Conservation (phyloP, 202 grass and related monocot genomes). For the Zoysia matrella region DNA sequence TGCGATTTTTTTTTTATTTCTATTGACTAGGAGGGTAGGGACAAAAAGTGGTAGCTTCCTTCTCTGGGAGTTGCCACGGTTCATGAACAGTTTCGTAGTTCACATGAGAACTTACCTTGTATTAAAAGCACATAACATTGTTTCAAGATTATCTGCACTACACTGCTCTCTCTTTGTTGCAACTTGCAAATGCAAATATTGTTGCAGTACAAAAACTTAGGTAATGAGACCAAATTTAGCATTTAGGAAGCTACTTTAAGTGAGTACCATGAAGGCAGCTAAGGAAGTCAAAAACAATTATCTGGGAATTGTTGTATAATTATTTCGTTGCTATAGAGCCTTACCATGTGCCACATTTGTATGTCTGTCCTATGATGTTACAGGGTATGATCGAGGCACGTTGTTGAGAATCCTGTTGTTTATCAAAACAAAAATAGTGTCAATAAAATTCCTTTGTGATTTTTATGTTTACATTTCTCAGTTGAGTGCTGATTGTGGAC, state of each 20-base stretch:
- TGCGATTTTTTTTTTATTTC: not conserved
- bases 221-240: constrained; percentile 4
- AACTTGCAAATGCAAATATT: constrained; percentile 4
- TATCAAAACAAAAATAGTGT: no score
- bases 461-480: not conserved
- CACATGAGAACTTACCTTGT: no score
- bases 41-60: not conserved
- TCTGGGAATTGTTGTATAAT: not conserved
- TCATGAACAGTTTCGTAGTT: not conserved
- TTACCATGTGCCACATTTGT: not conserved
- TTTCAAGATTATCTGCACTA: not conserved
- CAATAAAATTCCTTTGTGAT: no score
- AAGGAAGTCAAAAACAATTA: constrained; percentile 4
- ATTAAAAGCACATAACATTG: no score
- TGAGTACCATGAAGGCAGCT: not conserved
- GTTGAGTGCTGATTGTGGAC: not conserved
- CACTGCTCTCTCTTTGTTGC: not conserved
- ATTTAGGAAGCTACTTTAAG: not conserved
- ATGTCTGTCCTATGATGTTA: not conserved
- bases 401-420: not conserved
- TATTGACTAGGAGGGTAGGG: not conserved
- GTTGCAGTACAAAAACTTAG: not conserved
- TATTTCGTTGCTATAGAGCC: not conserved
- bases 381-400: constrained; percentile 1
- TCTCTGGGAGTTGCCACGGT: constrained; percentile 10